Percentiles rank a stretch among this genome's conserved stretches.
Evolutionary conservation across 495 filamentous ascomycete species (phyloP).

Genomic region (Physcia stellaris): DNA sequence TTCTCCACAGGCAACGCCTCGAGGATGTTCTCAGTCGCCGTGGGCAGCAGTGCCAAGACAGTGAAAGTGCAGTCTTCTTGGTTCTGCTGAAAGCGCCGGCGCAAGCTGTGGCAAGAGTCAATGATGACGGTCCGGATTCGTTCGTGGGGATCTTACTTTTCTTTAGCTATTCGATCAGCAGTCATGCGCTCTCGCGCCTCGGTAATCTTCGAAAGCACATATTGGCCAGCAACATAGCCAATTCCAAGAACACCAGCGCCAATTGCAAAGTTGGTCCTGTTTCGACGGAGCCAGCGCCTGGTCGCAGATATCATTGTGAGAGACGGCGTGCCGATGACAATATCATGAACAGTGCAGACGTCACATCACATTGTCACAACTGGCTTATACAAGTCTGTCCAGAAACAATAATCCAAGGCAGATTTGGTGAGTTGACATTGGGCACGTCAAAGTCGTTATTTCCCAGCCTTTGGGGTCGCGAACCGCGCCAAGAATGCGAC

Average conservation of each 20-base stretch:
- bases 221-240: constrained; percentile 85
- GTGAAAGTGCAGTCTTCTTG: constrained; percentile 97
- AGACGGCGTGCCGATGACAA: too few species aligned
- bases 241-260: constrained; percentile 75
- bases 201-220: constrained; percentile 77
- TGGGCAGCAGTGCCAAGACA: constrained; percentile 88
- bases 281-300: constrained; percentile 79
- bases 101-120: constrained; percentile 46
- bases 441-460: too few species aligned
- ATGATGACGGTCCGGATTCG: neutral
- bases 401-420: too few species aligned
- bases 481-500: too few species aligned
- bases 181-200: constrained; percentile 92
- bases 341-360: constrained; percentile 3
- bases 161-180: constrained; percentile 83
- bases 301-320: constrained; percentile 66
- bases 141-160: constrained; percentile 56
- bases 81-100: constrained; percentile 93
- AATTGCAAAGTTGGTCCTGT: constrained; percentile 78
- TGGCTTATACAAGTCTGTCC: too few species aligned
- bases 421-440: too few species aligned
- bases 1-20: constrained; percentile 79
- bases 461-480: too few species aligned
- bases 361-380: too few species aligned
- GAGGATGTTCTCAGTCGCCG: constrained; percentile 76